Base-by-base conservation (phyloP, 495 filamentous ascomycete species). In the Cladorrhinum samala region DNA sequence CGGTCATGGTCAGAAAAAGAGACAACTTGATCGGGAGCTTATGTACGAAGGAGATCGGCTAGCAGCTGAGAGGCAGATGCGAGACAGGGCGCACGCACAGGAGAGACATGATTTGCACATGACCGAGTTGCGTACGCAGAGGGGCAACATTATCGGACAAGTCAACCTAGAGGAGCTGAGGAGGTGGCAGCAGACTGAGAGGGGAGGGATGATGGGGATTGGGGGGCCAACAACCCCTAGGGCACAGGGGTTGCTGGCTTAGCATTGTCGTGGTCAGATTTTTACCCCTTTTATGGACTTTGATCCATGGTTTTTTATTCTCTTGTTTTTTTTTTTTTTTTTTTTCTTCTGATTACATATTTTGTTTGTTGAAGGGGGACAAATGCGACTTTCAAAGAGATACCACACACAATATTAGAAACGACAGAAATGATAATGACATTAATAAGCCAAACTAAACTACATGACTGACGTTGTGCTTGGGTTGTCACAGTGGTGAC, bases 91-190 rank as follows among this genome's bases (percentile, higher is more conserved):
- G 6, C 3, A 40, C 9, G 25, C 44, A 1, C 47, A 24, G 9
- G 54, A 49, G 44, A 48, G 38, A 27, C 50, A 59, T 11, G 50
- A 52, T 20, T 40, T 56, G 52, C 48, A 54, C 16, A 64, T 64
- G 64, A 62, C 61, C 6, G 56, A 54, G 43, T 14, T 64, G 37
- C 50, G 46, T 46, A 59, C 59, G 16, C 45, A 56, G 17, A 54
- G 61, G 43, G 64, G 64, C 8, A 54, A 64, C 36, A 47, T 66
- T 8, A 64, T 62, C 49, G 64, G 64, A 9, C 51, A 60, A 39
- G 62, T 62, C 1, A 55, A 64, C 20, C 38, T 64, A 54, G 50
- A 59, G 16, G 61, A 66, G 49, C 14, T 66, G 46, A 59, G 53
- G 53, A 50, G 59, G 43, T 66, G 63, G 60, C 55, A 59, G 40